Evolutionary conservation across 2,329 filamentous ascomycete genomes (phyloP).

Genomic region (Colletotrichum limetticola): DNA sequence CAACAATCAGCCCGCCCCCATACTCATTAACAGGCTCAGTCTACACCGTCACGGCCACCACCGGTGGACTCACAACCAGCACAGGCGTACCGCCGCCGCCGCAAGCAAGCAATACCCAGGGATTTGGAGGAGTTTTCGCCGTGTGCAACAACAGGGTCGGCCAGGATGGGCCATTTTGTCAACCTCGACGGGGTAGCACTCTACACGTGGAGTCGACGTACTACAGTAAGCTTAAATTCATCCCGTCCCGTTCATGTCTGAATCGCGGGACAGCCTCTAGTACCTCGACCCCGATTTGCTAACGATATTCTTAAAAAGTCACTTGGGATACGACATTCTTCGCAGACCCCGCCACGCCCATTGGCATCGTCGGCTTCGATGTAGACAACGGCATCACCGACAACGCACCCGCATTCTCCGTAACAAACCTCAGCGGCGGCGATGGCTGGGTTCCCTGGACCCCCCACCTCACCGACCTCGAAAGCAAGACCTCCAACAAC

Average conservation of each 20-base stretch:
- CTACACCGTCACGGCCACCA: conserved; percentile 42
- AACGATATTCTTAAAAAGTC: conserved; percentile 41
- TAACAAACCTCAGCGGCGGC: conserved; percentile 36
- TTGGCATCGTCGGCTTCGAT: conserved; percentile 37
- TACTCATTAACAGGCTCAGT: conserved; percentile 42
- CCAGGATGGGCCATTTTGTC: conserved; percentile 45
- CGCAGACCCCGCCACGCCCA: conserved; percentile 32
- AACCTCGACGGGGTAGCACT: conserved; percentile 42
- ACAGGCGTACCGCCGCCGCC: conserved; percentile 46
- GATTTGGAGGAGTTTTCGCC: conserved; percentile 43
- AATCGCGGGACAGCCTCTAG: not conserved
- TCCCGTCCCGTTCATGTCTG: not conserved
- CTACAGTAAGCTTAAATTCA: conserved; percentile 42
- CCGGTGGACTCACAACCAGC: conserved; percentile 40
- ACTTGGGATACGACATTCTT: conserved; percentile 46
- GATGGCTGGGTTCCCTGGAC: conserved; percentile 44
- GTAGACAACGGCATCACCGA: conserved; percentile 29
- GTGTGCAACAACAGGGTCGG: conserved; percentile 42
- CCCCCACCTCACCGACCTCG: conserved; percentile 38
- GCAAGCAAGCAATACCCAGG: conserved; percentile 39
- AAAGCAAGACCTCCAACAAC: conserved; percentile 29
- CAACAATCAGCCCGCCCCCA: conserved; percentile 44
- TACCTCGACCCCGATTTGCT: not conserved
- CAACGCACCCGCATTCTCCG: conserved; percentile 34
- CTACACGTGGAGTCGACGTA: conserved; percentile 45